These are phyloP conservation scores for Anastatica hierochuntica DNA, from an alignment of 345 rosid species.

Conservation along the genomic window DNA sequence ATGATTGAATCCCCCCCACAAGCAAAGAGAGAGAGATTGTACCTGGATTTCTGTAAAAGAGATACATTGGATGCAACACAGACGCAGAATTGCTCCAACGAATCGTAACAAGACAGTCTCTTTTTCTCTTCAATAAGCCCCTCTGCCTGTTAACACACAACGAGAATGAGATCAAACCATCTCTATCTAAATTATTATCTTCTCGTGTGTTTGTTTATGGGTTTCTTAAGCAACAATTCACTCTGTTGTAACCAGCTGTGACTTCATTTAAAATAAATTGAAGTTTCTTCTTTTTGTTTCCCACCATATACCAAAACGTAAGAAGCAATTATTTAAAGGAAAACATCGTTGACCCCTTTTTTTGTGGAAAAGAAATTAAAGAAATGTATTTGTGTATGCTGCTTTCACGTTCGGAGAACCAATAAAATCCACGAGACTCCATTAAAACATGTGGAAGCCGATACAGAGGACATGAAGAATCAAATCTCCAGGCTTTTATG, in stretches of 20 bases:
- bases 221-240: slow-evolving; percentile 13
- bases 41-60: slow-evolving; percentile 50
- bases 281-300: no score
- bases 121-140: slow-evolving; percentile 63
- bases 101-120: slow-evolving; percentile 40
- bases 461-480: no score
- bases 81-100: slow-evolving; percentile 46
- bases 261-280: neutral
- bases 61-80: slow-evolving; percentile 41
- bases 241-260: slow-evolving; percentile 14
- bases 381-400: neutral
- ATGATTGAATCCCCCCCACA: no score
- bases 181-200: no score
- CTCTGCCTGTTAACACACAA: slow-evolving; percentile 46
- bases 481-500: no score
- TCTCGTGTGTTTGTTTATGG: no score
- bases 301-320: no score
- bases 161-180: no score
- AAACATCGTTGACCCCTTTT: no score
- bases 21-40: no score
- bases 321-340: no score
- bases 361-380: neutral
- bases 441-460: no score
- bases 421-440: neutral
- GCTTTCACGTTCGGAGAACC: slow-evolving; percentile 4